Evolutionary conservation across 2,329 filamentous ascomycete species (phyloP).

Genomic region (Purpureocillium lavendulum): DNA sequence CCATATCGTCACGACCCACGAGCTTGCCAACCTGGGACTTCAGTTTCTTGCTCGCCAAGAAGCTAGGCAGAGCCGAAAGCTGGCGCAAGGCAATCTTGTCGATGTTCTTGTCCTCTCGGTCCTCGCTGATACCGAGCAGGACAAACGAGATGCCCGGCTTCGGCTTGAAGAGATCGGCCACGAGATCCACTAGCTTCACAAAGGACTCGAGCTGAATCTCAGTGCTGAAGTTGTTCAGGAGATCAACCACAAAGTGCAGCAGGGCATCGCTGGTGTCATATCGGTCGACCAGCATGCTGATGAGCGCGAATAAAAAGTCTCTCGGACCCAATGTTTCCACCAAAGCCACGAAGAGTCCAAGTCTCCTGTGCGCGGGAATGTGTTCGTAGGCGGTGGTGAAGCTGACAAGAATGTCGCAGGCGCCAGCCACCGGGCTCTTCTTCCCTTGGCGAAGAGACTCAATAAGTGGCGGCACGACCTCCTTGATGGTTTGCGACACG

Average conservation of each 20-base stretch:
- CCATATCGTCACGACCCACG: constrained; percentile 55
- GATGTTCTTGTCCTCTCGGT: constrained; percentile 37
- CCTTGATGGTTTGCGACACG: constrained; percentile 87
- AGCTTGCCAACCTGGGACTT: constrained; percentile 46
- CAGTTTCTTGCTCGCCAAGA: constrained; percentile 50
- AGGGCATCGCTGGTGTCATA: constrained; percentile 72
- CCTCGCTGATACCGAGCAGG: constrained; percentile 53
- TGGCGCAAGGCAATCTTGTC: constrained; percentile 44
- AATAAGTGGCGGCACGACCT: constrained; percentile 87
- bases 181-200: constrained; percentile 66
- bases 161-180: constrained; percentile 65
- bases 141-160: constrained; percentile 66
- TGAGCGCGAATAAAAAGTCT: constrained; percentile 80
- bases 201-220: constrained; percentile 72
- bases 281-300: constrained; percentile 85
- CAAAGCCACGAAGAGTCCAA: constrained; percentile 75
- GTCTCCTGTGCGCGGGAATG: constrained; percentile 78
- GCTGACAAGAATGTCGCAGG: constrained; percentile 84
- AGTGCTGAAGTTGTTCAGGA: constrained; percentile 65
- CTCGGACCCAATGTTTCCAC: constrained; percentile 76
- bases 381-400: constrained; percentile 97
- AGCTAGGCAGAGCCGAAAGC: constrained; percentile 46
- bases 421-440: constrained; percentile 68
- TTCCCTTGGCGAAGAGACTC: constrained; percentile 75
- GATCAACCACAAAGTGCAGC: constrained; percentile 63